Conservation (phyloP, 2,329 filamentous ascomycete species). For the Epicoccum sorghinum region DNA sequence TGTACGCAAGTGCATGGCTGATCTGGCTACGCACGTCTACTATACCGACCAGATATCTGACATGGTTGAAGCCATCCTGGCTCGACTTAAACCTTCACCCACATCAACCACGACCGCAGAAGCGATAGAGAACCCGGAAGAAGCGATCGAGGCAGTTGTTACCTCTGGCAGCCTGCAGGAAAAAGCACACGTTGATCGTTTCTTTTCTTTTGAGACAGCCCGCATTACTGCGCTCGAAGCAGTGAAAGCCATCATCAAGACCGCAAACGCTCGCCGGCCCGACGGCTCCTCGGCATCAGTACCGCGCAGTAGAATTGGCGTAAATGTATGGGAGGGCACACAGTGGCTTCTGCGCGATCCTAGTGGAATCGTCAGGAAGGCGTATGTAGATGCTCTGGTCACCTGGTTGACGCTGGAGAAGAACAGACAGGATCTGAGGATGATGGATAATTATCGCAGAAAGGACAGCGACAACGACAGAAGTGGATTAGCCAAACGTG, state of each 20-base stretch:
- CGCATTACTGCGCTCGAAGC: slow-evolving; percentile 72
- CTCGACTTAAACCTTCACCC: slow-evolving; percentile 72
- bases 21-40: slow-evolving; percentile 92
- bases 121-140: slow-evolving; percentile 58
- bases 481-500: slow-evolving; percentile 61
- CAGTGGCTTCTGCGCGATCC: slow-evolving; percentile 88
- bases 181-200: slow-evolving; percentile 60
- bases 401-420: slow-evolving; percentile 88
- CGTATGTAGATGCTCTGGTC: slow-evolving; percentile 82
- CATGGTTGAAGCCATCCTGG: slow-evolving; percentile 83
- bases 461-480: slow-evolving; percentile 52
- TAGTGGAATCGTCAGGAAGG: slow-evolving; percentile 77
- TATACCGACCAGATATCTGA: slow-evolving; percentile 96
- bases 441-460: slow-evolving; percentile 61
- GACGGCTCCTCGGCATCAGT: slow-evolving; percentile 58
- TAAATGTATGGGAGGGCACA: slow-evolving; percentile 93
- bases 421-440: slow-evolving; percentile 67
- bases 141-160: slow-evolving; percentile 56
- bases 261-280: slow-evolving; percentile 68
- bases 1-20: slow-evolving; percentile 84
- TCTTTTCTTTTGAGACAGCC: slow-evolving; percentile 68
- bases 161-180: slow-evolving; percentile 58
- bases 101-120: slow-evolving; percentile 53
- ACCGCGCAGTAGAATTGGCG: slow-evolving; percentile 74
- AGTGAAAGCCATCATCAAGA: slow-evolving; percentile 80